A percentile compares a stretch with the other conserved stretches of the same genome.
phyloP scores from a whole-genome alignment of 2,329 filamentous ascomycete genomes.

The Didymella sp. region DNA sequence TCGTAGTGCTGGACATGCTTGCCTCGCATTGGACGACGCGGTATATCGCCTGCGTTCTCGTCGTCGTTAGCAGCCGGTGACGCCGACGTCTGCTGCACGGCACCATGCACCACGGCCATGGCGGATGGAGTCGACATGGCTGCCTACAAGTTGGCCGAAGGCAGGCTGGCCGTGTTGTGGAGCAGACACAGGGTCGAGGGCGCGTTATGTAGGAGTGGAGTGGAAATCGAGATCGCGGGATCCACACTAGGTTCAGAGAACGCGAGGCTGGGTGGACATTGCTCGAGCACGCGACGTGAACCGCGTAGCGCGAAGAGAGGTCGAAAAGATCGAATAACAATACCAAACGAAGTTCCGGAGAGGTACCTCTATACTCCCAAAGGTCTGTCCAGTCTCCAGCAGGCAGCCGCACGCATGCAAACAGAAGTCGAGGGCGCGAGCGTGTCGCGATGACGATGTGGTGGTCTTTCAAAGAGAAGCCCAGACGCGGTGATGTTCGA shows the following conservation, averaged over 20 bases:
- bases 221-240: slow-evolving; percentile 29
- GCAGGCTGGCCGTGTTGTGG: slow-evolving; percentile 28
- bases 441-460: slow-evolving; percentile 14
- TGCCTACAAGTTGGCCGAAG: slow-evolving; percentile 26
- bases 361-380: slow-evolving; percentile 3
- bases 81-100: slow-evolving; percentile 30
- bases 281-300: slow-evolving; percentile 42
- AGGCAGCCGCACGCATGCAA: slow-evolving; percentile 27
- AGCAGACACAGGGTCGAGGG: slow-evolving; percentile 20
- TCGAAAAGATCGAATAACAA: slow-evolving; percentile 8
- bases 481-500: slow-evolving; percentile 29
- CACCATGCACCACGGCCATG: slow-evolving; percentile 30
- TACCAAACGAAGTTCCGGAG: slow-evolving; percentile 17
- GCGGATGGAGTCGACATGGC: slow-evolving; percentile 46
- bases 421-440: slow-evolving; percentile 21
- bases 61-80: slow-evolving; percentile 34
- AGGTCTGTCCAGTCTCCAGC: background rate
- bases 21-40: slow-evolving; percentile 57
- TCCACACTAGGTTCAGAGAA: slow-evolving; percentile 22
- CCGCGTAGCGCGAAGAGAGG: slow-evolving; percentile 23
- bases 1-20: slow-evolving; percentile 30
- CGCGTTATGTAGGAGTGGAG: slow-evolving; percentile 27
- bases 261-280: slow-evolving; percentile 48
- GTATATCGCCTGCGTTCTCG: slow-evolving; percentile 42
- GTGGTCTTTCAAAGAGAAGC: slow-evolving; percentile 22